Evolutionary conservation across 2,329 filamentous ascomycete genomes (phyloP).

Genomic region (Penicillium aurantiogriseum): DNA sequence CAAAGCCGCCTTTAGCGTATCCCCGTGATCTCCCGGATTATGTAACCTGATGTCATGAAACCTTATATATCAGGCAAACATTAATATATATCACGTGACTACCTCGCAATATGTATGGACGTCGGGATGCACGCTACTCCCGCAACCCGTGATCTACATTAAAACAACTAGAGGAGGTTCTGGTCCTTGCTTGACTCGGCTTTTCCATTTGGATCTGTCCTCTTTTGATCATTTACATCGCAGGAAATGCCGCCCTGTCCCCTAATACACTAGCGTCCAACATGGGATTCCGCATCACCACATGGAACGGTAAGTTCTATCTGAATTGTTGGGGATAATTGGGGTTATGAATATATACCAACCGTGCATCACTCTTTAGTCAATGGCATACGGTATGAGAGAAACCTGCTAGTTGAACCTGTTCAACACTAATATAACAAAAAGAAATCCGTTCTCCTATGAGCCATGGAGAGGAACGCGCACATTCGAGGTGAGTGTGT

Average conservation of each 20-base stretch:
- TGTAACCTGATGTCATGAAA: constrained; percentile 24
- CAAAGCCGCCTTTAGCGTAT: constrained; percentile 25
- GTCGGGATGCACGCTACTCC: not conserved
- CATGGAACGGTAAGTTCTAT: constrained; percentile 70
- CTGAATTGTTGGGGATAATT: not conserved
- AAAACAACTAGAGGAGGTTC: not conserved
- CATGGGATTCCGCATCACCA: constrained; percentile 78
- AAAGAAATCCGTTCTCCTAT: constrained; percentile 77
- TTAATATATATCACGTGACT: constrained; percentile 11
- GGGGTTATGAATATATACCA: constrained; percentile 23
- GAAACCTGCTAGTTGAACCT: not conserved
- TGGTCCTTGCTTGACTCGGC: not conserved
- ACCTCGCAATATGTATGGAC: not conserved
- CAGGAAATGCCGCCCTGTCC: constrained; percentile 10
- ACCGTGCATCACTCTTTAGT: constrained; percentile 49
- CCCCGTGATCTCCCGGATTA: constrained; percentile 30
- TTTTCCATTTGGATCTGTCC: not conserved
- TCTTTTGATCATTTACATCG: not conserved
- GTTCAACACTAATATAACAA: not conserved
- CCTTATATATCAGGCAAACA: not conserved
- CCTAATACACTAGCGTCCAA: constrained; percentile 24
- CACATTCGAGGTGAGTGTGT: constrained; percentile 60
- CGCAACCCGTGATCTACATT: not conserved
- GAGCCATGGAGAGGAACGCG: constrained; percentile 74
- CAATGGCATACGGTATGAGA: constrained; percentile 69